Base-by-base conservation (phyloP, 495 filamentous ascomycete genomes). In the Chaetomium fimeti region DNA sequence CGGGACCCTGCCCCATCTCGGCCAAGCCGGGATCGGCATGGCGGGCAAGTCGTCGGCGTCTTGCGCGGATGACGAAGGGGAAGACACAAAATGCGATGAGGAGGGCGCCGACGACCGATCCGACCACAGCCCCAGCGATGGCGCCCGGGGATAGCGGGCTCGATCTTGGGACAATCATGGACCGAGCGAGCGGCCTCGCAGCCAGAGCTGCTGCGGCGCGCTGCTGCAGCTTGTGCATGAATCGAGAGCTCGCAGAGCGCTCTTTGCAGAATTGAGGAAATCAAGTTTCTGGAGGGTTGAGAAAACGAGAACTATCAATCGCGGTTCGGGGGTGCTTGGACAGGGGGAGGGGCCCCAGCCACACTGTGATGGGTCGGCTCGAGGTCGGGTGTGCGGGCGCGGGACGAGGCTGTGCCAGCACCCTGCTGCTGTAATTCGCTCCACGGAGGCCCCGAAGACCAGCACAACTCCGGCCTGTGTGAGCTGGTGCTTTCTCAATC, bases 121-220 rank as follows among this genome's bases (percentile, higher is more conserved):
- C 76, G 49, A 78, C 60, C 66, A 73, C 72, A 67, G 69, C 71
- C 64, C 76, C 76, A 29, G 74, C 76, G 60, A 76, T 74, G 56
- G 68, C 68, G 24, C 74, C 71, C 45, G 67, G 64, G 32, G 71
- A 67, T 27, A 76, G 71, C 9, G 60, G 60, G 45, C 18, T 67
- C 16, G 66, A 63, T n/a, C 74, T 65, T 32, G 74, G 66, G 61
- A 65, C 68, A 63, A 76, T 65, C 62, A 61, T 52, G 63, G 72
- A 66, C 61, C 69, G 66, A 59, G 63, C 65, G 62, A 57, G 61
- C 38, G 61, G 51, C 61, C 61, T 55, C 61, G 42, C 61, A 25
- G 61, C 61, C 52, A 38, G 20, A 56, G 61, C 51, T 56, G 52
- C 51, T 32, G 59, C 40, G 60, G 63, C 32, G 59, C 58, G 69